Conservation (phyloP, 441 rosid genomes). For the Lepidium campestre region DNA sequence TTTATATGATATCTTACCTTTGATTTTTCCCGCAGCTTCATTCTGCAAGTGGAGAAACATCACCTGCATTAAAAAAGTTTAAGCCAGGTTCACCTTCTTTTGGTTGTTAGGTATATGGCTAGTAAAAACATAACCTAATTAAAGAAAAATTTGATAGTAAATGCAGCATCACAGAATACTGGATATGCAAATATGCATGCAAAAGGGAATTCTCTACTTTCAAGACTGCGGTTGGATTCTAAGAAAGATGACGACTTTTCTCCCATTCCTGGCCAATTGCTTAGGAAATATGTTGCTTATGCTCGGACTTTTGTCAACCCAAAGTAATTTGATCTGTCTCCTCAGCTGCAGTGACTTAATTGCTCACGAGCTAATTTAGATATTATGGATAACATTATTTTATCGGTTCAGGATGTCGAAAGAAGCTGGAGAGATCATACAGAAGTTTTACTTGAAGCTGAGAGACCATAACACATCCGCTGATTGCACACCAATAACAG, state of each 20-base stretch:
- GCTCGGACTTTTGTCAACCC: conserved; percentile 82
- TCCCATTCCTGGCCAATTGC: conserved; percentile 81
- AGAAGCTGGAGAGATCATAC: conserved; percentile 88
- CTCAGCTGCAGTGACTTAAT: background rate
- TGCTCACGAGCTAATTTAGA: background rate
- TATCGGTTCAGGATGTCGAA: conserved; percentile 65
- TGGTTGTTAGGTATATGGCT: background rate
- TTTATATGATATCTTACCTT: background rate
- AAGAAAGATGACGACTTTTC: conserved; percentile 61
- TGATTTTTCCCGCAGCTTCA: conserved; percentile 62
- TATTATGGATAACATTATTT: conserved; percentile 8
- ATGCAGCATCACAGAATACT: conserved; percentile 40
- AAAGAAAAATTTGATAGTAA: conserved; percentile 9
- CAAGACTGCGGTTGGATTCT: conserved; percentile 76
- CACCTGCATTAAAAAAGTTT: conserved; percentile 50
- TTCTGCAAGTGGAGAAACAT: conserved; percentile 56
- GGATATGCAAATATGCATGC: conserved; percentile 38
- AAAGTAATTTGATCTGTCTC: conserved; percentile 45
- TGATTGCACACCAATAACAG: conserved; percentile 94
- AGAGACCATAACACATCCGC: conserved; percentile 91
- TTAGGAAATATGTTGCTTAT: conserved; percentile 89
- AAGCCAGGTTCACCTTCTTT: conserved; percentile 41
- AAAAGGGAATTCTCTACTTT: conserved; percentile 60
- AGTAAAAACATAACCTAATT: background rate
- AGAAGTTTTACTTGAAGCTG: conserved; percentile 82